phyloP scores from a whole-genome alignment of 768 basidiomycete species.

The Agaricus sinodeliciosus region DNA sequence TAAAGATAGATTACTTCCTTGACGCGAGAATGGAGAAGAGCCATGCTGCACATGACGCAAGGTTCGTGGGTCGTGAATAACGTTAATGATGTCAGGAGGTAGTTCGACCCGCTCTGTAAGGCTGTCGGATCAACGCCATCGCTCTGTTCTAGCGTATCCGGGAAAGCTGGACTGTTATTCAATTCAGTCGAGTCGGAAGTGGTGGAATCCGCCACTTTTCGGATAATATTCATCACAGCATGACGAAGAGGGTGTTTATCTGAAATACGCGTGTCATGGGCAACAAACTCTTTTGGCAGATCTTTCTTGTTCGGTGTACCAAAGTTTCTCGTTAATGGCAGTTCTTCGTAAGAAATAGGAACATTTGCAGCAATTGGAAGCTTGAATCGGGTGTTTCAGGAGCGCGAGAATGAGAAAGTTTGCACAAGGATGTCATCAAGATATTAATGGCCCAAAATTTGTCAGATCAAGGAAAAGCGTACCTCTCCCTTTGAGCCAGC shows the following conservation, averaged over 20 bases:
- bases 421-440: constrained; percentile 1
- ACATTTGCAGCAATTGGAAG: constrained; percentile 73
- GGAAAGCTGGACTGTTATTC: constrained; percentile 2
- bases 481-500: constrained; percentile 57
- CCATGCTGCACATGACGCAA: constrained; percentile 98
- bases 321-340: constrained; percentile 14
- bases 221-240: constrained; percentile 71
- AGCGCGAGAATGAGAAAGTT: not conserved
- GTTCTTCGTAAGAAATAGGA: constrained; percentile 40
- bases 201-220: constrained; percentile 54
- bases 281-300: constrained; percentile 35
- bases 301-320: constrained; percentile 8
- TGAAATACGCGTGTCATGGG: constrained; percentile 66
- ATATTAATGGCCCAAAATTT: constrained; percentile 1
- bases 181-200: constrained; percentile 17
- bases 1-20: constrained; percentile 74
- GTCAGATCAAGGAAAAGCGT: constrained; percentile 13
- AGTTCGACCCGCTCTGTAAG: constrained; percentile 62
- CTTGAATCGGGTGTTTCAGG: constrained; percentile 26
- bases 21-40: constrained; percentile 89
- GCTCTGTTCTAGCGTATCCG: constrained; percentile 5
- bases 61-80: constrained; percentile 95
- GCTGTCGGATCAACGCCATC: constrained; percentile 11
- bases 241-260: constrained; percentile 78
- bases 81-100: constrained; percentile 78